These are phyloP conservation scores for Dentipellis fragilis DNA, from an alignment of 768 basidiomycete genomes.

Conservation along the genomic window DNA sequence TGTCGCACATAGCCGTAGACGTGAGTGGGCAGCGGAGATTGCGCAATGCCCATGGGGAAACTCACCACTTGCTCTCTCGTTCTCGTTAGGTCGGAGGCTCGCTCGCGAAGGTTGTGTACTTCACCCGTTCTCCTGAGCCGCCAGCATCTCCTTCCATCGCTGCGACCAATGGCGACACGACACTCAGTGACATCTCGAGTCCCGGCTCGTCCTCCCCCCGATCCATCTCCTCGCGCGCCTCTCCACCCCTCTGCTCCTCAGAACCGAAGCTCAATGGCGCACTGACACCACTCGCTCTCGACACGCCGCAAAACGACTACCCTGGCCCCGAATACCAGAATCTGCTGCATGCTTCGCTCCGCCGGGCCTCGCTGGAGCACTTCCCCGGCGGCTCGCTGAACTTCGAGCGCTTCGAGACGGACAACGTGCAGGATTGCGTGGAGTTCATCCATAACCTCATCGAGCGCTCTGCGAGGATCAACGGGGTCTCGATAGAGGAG, in stretches of 20 bases:
- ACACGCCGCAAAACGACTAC: conserved; percentile 26
- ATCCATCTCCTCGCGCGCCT: conserved; percentile 16
- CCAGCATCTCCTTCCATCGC: conserved; percentile 65
- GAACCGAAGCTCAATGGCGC: conserved; percentile 50
- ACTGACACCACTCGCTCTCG: conserved; percentile 71
- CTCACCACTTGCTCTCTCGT: conserved; percentile 5
- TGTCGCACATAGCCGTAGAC: conserved; percentile 96
- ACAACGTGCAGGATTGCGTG: conserved; percentile 76
- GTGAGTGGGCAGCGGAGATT: conserved; percentile 39
- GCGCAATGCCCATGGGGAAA: conserved; percentile 2
- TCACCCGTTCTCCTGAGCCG: conserved; percentile 85
- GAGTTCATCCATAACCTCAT: conserved; percentile 84
- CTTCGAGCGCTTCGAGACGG: conserved; percentile 95
- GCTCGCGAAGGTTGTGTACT: conserved; percentile 95
- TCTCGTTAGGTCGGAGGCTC: conserved; percentile 82
- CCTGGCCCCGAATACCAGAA: conserved; percentile 21
- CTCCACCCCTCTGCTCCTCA: conserved; percentile 22
- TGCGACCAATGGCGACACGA: conserved; percentile 48
- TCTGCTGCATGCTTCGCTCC: conserved; percentile 52
- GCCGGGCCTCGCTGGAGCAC: conserved; percentile 62
- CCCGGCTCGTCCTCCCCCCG: conserved; percentile 25
- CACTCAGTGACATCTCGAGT: conserved; percentile 32
- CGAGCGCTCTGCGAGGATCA: conserved; percentile 71
- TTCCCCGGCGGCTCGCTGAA: conserved; percentile 96
- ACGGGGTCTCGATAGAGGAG: conserved; percentile 79